phyloP scores from a whole-genome alignment of 192 early-diverging fungal species.

The Jimgerdemannia lactiflua region DNA sequence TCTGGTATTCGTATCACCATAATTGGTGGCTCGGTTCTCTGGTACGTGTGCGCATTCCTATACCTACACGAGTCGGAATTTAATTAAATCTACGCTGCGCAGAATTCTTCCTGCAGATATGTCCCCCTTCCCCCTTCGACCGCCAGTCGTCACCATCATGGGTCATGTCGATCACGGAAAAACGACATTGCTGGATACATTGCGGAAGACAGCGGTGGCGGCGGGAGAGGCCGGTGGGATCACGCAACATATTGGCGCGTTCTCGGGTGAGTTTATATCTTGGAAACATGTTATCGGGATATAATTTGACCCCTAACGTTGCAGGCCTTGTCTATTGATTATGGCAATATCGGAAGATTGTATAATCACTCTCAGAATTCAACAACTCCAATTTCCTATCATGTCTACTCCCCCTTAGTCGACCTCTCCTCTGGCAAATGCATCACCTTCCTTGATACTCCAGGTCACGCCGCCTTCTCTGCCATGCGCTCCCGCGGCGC shows the following conservation, averaged over 20 bases:
- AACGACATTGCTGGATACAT: conserved; percentile 89
- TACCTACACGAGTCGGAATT: no score
- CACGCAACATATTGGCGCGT: conserved; percentile 98
- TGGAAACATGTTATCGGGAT: neutral
- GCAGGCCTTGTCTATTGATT: neutral
- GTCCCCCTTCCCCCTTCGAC: conserved; percentile 67
- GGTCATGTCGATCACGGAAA: conserved; percentile 98
- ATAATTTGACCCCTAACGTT: neutral
- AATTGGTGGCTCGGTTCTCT: neutral
- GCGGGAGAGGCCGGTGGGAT: conserved; percentile 95
- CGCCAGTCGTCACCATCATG: conserved; percentile 97
- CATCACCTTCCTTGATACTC: conserved; percentile 97
- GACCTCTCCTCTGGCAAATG: conserved; percentile 59
- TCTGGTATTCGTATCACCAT: neutral
- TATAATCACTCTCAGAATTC: neutral
- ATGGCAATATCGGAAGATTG: neutral
- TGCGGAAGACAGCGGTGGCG: conserved; percentile 89
- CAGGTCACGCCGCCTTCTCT: conserved; percentile 94
- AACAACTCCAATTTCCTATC: neutral
- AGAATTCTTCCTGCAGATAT: conserved; percentile 70
- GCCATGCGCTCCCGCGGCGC: conserved; percentile 95
- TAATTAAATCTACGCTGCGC: neutral
- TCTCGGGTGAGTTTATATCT: conserved; percentile 53
- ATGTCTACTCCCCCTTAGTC: conserved; percentile 23
- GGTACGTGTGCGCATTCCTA: neutral